Evolutionary conservation across 805 yeast genomes (phyloP).

Genomic region (Blastobotrys parvus): DNA sequence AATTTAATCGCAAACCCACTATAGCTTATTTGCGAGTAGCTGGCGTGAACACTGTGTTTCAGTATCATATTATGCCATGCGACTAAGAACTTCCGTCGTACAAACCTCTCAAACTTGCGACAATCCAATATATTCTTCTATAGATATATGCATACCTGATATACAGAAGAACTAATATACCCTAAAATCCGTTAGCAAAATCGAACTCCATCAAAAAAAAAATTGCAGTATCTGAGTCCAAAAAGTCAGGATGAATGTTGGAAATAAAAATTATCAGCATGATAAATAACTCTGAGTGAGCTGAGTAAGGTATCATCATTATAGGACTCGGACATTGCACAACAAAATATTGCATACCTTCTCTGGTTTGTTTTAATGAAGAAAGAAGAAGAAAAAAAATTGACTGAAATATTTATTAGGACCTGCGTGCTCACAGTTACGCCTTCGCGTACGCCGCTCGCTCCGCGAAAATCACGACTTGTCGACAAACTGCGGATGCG

Average conservation of each 20-base stretch:
- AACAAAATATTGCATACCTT: background rate
- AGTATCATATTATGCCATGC: too few relatives aligned
- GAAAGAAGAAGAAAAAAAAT: conserved; percentile 1
- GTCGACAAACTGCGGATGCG: conserved; percentile 1
- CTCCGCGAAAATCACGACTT: too few relatives aligned
- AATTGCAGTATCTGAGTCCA: background rate
- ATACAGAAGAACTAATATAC: too few relatives aligned
- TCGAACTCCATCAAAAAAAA: too few relatives aligned
- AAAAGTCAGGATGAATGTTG: conserved; percentile 11
- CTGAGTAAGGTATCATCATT: conserved; percentile 22
- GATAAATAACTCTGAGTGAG: conserved; percentile 22
- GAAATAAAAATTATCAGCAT: conserved; percentile 17
- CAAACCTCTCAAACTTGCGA: too few relatives aligned
- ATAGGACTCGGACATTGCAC: background rate
- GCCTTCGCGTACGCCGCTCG: background rate
- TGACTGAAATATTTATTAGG: background rate
- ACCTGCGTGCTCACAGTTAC: conserved; percentile 2
- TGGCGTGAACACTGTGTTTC: too few relatives aligned
- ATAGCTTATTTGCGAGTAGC: too few relatives aligned
- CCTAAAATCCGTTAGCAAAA: too few relatives aligned
- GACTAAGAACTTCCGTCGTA: too few relatives aligned
- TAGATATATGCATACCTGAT: too few relatives aligned
- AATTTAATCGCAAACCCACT: too few relatives aligned
- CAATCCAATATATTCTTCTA: too few relatives aligned
- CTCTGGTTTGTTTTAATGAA: conserved; percentile 1